A percentile compares a stretch with the other conserved stretches of the same genome.
Evolutionary conservation across 495 filamentous ascomycete species (phyloP).

Genomic region (Letharia lupina): DNA sequence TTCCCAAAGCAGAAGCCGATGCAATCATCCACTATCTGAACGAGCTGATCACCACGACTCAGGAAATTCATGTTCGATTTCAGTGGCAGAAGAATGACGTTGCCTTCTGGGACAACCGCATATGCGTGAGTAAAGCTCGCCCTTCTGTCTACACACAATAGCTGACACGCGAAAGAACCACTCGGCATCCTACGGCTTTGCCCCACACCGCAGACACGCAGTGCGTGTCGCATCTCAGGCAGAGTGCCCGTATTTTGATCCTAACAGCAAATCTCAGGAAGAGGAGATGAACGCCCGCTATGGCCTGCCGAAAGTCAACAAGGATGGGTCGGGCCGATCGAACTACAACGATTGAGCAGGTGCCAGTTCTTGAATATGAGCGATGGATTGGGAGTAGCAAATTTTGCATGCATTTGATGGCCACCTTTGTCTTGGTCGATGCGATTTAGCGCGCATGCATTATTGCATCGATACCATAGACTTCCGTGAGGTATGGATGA

Average conservation of each 20-base stretch:
- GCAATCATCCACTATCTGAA: constrained; percentile 57
- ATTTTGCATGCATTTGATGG: not conserved
- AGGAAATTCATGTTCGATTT: constrained; percentile 64
- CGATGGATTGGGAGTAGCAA: no score
- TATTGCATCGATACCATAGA: constrained; percentile 4
- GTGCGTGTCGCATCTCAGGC: constrained; percentile 52
- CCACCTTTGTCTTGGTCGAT: constrained; percentile 5
- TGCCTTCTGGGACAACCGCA: constrained; percentile 70
- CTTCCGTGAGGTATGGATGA: constrained; percentile 2
- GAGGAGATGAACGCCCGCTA: constrained; percentile 44
- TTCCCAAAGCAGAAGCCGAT: constrained; percentile 62
- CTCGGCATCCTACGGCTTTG: constrained; percentile 52
- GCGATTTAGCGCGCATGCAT: constrained; percentile 17
- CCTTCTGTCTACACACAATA: not conserved
- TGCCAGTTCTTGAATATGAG: not conserved
- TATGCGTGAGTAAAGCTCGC: constrained; percentile 38
- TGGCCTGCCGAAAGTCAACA: constrained; percentile 47
- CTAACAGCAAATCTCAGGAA: constrained; percentile 49
- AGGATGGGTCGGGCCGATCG: constrained; percentile 50
- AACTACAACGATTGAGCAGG: constrained; percentile 54
- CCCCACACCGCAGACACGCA: constrained; percentile 54
- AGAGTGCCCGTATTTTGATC: constrained; percentile 47
- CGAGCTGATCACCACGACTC: constrained; percentile 51
- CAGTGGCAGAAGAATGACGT: constrained; percentile 63
- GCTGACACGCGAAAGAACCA: constrained; percentile 41